phyloP scores from a whole-genome alignment of 2,329 filamentous ascomycete genomes.

The Botrytis deweyae region DNA sequence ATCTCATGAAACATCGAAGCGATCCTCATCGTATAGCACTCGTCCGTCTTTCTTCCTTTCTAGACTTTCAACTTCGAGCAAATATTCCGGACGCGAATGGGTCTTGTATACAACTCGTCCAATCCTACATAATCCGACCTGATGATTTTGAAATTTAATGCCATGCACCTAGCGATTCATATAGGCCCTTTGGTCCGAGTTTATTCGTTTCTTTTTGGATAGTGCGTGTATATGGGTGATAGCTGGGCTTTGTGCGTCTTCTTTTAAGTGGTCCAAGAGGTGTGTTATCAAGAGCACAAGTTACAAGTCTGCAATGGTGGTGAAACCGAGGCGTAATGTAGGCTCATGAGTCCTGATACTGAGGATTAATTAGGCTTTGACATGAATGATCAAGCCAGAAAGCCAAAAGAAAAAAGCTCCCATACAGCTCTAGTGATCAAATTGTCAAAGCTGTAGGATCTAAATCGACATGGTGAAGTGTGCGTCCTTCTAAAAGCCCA shows the following conservation, averaged over 20 bases:
- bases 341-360: background rate
- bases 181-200: accelerated
- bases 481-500: background rate
- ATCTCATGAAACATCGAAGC: background rate
- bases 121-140: no score
- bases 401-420: background rate
- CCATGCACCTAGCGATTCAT: background rate
- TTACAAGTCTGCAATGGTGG: background rate
- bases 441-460: accelerated
- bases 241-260: background rate
- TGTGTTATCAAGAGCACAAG: background rate
- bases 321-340: background rate
- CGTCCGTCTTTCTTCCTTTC: background rate
- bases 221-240: background rate
- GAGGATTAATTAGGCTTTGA: background rate
- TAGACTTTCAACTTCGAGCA: background rate
- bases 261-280: background rate
- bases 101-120: background rate
- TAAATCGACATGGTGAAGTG: background rate
- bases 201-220: background rate
- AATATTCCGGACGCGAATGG: background rate
- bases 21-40: background rate
- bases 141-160: background rate
- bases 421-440: no score
- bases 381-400: background rate